These are phyloP conservation scores for Botrytis medusae DNA, from an alignment of 2,329 filamentous ascomycete genomes.

Conservation along the genomic window DNA sequence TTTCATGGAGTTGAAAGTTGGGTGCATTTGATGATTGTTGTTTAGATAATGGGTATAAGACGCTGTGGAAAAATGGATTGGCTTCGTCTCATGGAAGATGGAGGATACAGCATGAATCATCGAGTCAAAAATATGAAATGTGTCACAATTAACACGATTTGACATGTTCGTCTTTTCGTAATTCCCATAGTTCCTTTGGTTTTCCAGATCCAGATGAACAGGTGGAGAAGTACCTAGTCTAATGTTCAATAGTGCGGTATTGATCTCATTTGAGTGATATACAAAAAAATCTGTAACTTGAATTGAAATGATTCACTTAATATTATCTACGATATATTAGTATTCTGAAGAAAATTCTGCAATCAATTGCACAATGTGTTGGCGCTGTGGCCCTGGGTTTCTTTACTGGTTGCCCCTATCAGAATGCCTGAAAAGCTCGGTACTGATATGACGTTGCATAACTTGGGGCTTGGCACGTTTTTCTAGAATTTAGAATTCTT, in stretches of 20 bases:
- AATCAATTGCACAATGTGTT: constrained; percentile 11
- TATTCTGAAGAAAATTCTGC: not conserved
- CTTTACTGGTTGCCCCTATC: constrained; percentile 15
- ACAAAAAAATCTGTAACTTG: not conserved
- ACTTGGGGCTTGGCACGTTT: constrained; percentile 25
- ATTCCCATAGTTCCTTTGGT: not conserved
- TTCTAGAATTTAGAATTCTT: constrained; percentile 21
- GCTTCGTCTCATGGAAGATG: constrained; percentile 24
- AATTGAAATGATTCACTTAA: not conserved
- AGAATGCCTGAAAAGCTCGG: constrained; percentile 19
- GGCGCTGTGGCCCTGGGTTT: not conserved
- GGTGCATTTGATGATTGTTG: constrained; percentile 33
- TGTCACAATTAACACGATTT: not conserved
- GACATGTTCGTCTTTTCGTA: not conserved
- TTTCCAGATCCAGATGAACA: not conserved
- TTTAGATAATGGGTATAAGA: constrained; percentile 35
- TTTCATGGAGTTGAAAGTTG: constrained; percentile 34
- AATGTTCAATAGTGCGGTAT: not conserved
- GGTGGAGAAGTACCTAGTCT: not conserved
- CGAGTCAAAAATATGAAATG: constrained; percentile 24
- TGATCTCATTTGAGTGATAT: not conserved
- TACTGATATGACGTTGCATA: constrained; percentile 17
- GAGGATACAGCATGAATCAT: constrained; percentile 14
- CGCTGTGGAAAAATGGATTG: constrained; percentile 23
- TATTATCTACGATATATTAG: no score